Evolutionary conservation across 768 basidiomycete species (phyloP).

Genomic region (Pleurotus ostreatus): DNA sequence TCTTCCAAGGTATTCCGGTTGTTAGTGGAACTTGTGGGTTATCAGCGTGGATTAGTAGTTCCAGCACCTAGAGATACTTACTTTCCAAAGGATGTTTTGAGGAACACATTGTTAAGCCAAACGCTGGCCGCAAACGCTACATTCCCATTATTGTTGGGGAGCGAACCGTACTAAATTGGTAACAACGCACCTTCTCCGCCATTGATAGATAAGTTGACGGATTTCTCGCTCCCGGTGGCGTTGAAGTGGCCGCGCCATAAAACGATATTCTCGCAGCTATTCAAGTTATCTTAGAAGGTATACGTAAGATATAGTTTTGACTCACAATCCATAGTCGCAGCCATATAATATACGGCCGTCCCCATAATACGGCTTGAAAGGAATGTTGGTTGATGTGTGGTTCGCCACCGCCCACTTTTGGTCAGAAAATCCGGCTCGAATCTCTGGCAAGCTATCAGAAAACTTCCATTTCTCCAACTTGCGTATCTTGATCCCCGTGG

Average conservation of each 20-base stretch:
- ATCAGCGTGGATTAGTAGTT: background rate
- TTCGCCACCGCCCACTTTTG: slow-evolving; percentile 61
- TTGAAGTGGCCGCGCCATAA: slow-evolving; percentile 82
- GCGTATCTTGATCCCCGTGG: slow-evolving; percentile 36
- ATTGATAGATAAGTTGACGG: slow-evolving; percentile 73
- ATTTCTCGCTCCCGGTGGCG: slow-evolving; percentile 55
- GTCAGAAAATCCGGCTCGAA: slow-evolving; percentile 55
- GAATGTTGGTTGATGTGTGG: slow-evolving; percentile 71
- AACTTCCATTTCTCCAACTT: slow-evolving; percentile 66
- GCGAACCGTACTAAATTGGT: background rate
- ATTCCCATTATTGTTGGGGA: background rate
- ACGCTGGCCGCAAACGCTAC: slow-evolving; percentile 76
- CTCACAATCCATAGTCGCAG: slow-evolving; percentile 84
- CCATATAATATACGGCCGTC: slow-evolving; percentile 77
- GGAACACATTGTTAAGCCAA: slow-evolving; percentile 72
- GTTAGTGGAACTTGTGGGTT: slow-evolving; percentile 54
- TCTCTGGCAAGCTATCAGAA: slow-evolving; percentile 73
- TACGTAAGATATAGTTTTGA: background rate
- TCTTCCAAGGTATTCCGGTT: slow-evolving; percentile 57
- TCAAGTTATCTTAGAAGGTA: background rate
- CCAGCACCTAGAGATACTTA: slow-evolving; percentile 24
- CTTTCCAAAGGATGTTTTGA: slow-evolving; percentile 75
- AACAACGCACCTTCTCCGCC: slow-evolving; percentile 65
- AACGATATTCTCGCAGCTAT: slow-evolving; percentile 77
- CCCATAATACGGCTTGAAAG: slow-evolving; percentile 64